Evolutionary conservation across 139 green algal genomes (phyloP).

Genomic region (Micractinium sp.): DNA sequence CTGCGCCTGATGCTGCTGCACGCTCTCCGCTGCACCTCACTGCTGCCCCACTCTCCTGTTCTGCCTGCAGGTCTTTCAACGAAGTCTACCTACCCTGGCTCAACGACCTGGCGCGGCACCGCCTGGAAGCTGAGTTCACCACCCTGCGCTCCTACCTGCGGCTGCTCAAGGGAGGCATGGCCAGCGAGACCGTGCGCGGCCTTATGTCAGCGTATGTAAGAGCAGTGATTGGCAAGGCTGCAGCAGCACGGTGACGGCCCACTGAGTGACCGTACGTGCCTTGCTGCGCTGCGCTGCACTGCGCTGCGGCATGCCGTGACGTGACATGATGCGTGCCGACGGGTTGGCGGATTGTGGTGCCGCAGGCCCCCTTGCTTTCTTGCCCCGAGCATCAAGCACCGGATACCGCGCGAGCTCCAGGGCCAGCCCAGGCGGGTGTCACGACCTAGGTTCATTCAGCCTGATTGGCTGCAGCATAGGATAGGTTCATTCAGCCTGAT

Average conservation of each 20-base stretch:
- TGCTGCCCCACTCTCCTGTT: background rate
- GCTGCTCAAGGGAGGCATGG: constrained; percentile 1
- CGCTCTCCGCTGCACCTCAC: background rate
- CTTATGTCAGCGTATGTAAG: constrained; percentile 17
- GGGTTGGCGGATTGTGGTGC: no score
- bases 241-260: background rate
- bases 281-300: background rate
- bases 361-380: no score
- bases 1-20: background rate
- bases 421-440: no score
- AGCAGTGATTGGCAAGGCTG: constrained; percentile 2
- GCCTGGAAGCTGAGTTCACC: constrained; percentile 34
- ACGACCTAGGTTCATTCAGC: no score
- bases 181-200: background rate
- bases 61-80: constrained; percentile 34
- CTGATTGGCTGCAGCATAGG: no score
- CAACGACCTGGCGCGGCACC: constrained; percentile 31
- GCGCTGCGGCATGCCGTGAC: no score
- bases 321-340: no score
- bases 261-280: background rate
- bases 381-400: no score
- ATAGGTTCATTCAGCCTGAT: no score
- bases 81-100: constrained; percentile 41
- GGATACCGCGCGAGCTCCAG: no score
- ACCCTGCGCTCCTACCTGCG: constrained; percentile 33